phyloP scores from a whole-genome alignment of 2,329 filamentous ascomycete species.

The Aspergillus texensis region DNA sequence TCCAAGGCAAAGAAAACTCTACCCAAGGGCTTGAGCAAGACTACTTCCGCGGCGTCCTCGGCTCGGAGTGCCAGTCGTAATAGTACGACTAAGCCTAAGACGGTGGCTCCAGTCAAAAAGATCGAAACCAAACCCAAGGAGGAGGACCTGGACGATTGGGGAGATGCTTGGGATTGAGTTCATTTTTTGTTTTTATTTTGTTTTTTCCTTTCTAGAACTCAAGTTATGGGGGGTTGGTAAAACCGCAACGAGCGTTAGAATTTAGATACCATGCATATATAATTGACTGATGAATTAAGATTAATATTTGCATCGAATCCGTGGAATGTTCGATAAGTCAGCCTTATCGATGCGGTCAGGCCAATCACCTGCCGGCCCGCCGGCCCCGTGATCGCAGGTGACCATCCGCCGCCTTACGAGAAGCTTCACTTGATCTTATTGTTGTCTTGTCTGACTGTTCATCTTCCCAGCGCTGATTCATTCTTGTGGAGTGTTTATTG shows the following conservation, averaged over 20 bases:
- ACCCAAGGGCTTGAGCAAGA: conserved; percentile 80
- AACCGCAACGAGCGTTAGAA: not conserved
- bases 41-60: conserved; percentile 36
- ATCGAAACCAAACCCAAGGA: conserved; percentile 66
- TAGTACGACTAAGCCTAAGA: conserved; percentile 51
- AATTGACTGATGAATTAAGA: not conserved
- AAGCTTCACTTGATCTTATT: not conserved
- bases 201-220: not conserved
- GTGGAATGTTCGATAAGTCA: conserved; percentile 4
- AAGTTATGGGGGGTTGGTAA: not conserved
- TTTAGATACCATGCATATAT: conserved; percentile 14
- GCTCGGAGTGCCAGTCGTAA: conserved; percentile 42
- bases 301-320: not conserved
- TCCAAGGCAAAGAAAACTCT: conserved; percentile 74
- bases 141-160: conserved; percentile 49
- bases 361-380: not conserved
- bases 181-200: not conserved
- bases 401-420: not conserved
- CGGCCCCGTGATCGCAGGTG: not conserved
- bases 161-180: conserved; percentile 51
- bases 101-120: conserved; percentile 61
- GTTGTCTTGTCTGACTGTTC: not conserved
- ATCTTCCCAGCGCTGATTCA: not conserved
- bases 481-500: not conserved
- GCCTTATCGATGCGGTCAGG: not conserved